These are phyloP conservation scores for Stipa capillata DNA, from an alignment of 176 grass and related monocot genomes.

Conservation along the genomic window DNA sequence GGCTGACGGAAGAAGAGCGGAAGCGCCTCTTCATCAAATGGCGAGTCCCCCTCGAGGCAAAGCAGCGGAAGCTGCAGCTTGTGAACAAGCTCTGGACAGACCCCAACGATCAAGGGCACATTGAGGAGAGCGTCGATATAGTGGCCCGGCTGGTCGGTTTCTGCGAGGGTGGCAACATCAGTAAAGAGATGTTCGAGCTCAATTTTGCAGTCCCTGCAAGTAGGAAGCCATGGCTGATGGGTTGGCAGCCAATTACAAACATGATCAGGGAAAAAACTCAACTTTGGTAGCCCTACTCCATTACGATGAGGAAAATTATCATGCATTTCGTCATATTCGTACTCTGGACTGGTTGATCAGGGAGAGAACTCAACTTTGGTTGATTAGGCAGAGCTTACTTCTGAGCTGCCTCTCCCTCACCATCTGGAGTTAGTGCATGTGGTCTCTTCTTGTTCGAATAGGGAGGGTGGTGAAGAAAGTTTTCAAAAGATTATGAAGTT, in stretches of 20 bases:
- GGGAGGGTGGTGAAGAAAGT: neutral
- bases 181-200: constrained; percentile 98
- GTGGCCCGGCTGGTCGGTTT: constrained; percentile 94
- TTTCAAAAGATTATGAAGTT: neutral
- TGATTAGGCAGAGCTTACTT: too few relatives aligned
- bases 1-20: constrained; percentile 65
- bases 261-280: constrained; percentile 7
- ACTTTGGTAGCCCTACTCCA: neutral
- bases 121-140: constrained; percentile 68
- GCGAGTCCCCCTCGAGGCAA: constrained; percentile 64
- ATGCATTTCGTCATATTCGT: neutral
- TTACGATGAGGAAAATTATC: neutral
- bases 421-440: too few relatives aligned
- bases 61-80: constrained; percentile 89
- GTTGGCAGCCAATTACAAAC: constrained; percentile 94
- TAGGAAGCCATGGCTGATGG: constrained; percentile 79
- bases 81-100: constrained; percentile 80
- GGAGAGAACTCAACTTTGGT: too few relatives aligned
- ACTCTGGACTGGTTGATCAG: neutral
- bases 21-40: constrained; percentile 74
- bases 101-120: constrained; percentile 45
- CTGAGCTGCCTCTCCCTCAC: too few relatives aligned
- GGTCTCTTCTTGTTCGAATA: too few relatives aligned
- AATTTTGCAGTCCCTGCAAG: constrained; percentile 55
- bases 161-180: constrained; percentile 76